phyloP scores from a whole-genome alignment of 2,329 filamentous ascomycete genomes.

The Talaromyces sp. region DNA sequence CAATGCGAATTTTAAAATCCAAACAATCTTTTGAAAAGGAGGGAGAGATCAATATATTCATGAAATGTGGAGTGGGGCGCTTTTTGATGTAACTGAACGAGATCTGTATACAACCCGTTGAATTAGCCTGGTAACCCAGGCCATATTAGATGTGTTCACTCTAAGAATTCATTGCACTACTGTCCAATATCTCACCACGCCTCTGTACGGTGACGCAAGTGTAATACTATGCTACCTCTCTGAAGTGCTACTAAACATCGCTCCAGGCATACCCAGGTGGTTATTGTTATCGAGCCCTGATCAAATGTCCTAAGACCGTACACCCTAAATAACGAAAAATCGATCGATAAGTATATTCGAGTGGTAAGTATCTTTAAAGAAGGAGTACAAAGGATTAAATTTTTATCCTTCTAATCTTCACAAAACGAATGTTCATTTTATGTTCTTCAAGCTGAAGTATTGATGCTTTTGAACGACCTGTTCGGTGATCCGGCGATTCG shows the following conservation, averaged over 20 bases:
- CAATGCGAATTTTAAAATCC: neutral
- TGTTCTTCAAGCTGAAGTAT: neutral
- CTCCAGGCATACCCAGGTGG: neutral
- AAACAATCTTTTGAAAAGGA: neutral
- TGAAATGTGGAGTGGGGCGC: neutral
- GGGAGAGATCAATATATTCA: neutral
- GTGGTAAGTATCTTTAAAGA: neutral
- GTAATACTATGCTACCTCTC: too few relatives aligned
- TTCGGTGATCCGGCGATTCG: constrained; percentile 17
- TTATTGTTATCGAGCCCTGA: neutral
- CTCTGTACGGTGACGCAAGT: too few relatives aligned
- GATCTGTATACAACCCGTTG: neutral
- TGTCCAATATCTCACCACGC: neutral
- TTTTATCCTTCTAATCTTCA: neutral
- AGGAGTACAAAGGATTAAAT: neutral
- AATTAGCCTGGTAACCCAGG: neutral
- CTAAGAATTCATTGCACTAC: neutral
- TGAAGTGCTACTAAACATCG: too few relatives aligned
- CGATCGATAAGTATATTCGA: neutral
- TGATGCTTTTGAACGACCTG: too few relatives aligned
- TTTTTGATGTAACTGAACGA: neutral
- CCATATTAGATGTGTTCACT: neutral
- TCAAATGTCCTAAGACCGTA: neutral
- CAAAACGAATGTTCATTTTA: neutral
- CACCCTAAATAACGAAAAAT: neutral